Evolutionary conservation across 768 basidiomycete species (phyloP), one percentile per base, ranked within the genome.

Genomic region (Macrolepiota dolichaula): DNA sequence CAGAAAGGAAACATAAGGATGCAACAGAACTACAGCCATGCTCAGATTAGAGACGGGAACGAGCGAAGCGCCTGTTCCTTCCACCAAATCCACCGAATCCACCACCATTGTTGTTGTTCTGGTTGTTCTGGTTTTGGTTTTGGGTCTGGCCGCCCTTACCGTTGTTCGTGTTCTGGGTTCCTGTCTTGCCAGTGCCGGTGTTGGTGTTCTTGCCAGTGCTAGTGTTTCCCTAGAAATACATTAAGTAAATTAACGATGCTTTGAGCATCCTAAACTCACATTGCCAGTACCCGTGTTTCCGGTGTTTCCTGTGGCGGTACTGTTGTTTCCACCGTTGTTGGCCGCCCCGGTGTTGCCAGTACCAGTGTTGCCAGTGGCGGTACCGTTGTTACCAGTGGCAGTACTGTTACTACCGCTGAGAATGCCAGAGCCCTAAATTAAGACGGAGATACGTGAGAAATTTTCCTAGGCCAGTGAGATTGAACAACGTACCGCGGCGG

Each of bases 41-140:
- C 44, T 47, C 59, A 61, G 35, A 55, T 32, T 32, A 60, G 59
- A 60, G 40, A n/a, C 59, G 51, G 36, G 59, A 53, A 7, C 42
- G 51, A 53, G 51, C 24, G 35, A 60, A 60, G 13, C 59, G 59
- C 51, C 59, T 60, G 59, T 60, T 54, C 32, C 27, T 53, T 36
- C 38, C 44, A 46, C 44, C 40, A 38, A 51, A 44, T 3, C 38
- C 32, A 44, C 32, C 27, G 17, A 46, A 32, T 7, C 55, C 44
- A 32, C 55, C 38, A 25, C 59, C 52, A 9, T 22, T 12, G 13
- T 47, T 29, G 51, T 42, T 53, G 52, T 42, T 37, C 22, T 25
- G 27, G 42, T 54, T 54, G 24, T 35, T 50, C 40, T 57, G 32
- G 56, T 57, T 55, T 19, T 50, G 44, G 35, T 51, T 50, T 19